Base-by-base conservation (phyloP, 257 asterid genomes). In the Fraxinus quadrangulata region DNA sequence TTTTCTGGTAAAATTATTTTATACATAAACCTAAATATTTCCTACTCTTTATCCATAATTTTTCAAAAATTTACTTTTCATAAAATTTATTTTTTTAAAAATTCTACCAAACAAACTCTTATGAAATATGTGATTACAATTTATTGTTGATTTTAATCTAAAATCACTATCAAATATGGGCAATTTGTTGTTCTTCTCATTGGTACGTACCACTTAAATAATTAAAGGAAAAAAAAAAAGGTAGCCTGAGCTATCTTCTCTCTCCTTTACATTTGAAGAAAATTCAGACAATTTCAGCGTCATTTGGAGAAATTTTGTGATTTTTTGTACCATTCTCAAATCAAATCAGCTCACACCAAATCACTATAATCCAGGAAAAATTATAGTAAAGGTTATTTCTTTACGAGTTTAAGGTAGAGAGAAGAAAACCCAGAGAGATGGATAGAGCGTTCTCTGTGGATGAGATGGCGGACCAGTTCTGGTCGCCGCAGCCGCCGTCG, bases 391-490 rank as follows among this genome's bases (percentile, higher is more conserved):
- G 9, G 17, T 6, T 14, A 12, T 13, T 47, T 26, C 10, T 10
- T 4, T 63, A 24, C 6, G 19, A 26, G 69, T 63, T 19, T 54
- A n/a, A 17, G 65, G 65, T 0, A 56, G 34, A 65, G 23, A 65
- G 51, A 45, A 63, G 69, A 68, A 73, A 47, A 71, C 4, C 37
- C 63, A 65, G 83, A 21, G 45, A 65, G 78, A 93, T 93, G 94
- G 98, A 93, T 80, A 88, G 92, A 77, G 89, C 89, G 71, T 90
- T 89, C 69, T 84, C 94, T 72, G 91, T 87, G 78, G 98, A 88
- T 81, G 98, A 93, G 49, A 85, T 88, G 1, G 76, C 87, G 75
- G 95, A 86, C 81, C 88, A 85, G 56, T 89, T 93, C 83, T 89
- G 94, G 96, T 87, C 92, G 28, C 75, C 90, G 42, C 89, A 88